Evolutionary conservation across 2,329 filamentous ascomycete species (phyloP), one percentile per base, ranked within the genome.

Genomic region (Talaromyces sp.): DNA sequence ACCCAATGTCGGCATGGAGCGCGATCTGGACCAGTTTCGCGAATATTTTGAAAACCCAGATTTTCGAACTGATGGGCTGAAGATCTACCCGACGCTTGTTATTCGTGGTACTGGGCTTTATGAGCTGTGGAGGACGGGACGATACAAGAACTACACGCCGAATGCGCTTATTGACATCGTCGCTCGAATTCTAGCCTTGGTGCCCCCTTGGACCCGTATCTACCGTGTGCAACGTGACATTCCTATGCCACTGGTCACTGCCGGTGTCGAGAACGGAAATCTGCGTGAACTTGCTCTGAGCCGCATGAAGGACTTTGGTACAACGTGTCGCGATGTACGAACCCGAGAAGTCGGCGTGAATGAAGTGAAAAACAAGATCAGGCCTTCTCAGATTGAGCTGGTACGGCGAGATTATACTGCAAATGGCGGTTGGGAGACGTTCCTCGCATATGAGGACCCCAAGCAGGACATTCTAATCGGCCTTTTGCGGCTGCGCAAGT

Each of bases 261-360:
- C 94, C 0, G 95, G 95, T 47, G 95, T 99, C 0, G 95, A 99
- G 78, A 99, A 99, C 69, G 95, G 95, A 64, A 99, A 99, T 73
- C 81, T 99, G 44, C 88, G 95, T 65, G 95, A 99, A 76, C 81
- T 99, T 56, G 94, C 95, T 0, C 81, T 99, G 60, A 92, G 93
- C n/a, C 85, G 95, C 27, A 99, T 99, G 96, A 97, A 97, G 77
- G 95, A 99, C 74, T 98, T 99, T 68, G 96, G 96, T 56, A 99
- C 95, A 0, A 92, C 91, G 0, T 99, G 96, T 74, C 91, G 96
- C 66, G 95, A 99, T 70, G 95, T 99, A 28, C 89, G 95, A 14
- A 99, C 95, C 1, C 87, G 95, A 63, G 95, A 99, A 78, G 95
- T 99, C 28, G 95, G 95, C 63, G 93, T 99, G 78, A 99, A 99